Conservation (phyloP, 1,284 basidiomycete genomes). For the Boletellus dicymbophilus region DNA sequence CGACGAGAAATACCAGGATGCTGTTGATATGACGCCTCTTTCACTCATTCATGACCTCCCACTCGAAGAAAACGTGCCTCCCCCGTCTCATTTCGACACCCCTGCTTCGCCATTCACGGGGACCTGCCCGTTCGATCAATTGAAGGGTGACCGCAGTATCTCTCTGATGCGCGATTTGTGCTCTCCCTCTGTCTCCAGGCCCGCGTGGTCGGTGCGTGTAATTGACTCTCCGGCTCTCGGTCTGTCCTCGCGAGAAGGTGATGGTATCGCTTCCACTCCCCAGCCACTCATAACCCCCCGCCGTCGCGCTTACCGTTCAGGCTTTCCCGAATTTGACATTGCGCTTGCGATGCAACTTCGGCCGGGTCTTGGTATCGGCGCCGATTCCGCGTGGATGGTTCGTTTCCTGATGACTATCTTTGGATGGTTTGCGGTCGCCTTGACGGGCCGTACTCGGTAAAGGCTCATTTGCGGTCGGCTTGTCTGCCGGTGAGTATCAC, state of each 20-base stretch:
- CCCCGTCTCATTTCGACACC: slow-evolving; percentile 10
- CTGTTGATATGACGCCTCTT: slow-evolving; percentile 30
- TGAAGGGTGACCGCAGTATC: slow-evolving; percentile 14
- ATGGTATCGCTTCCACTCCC: slow-evolving; percentile 1
- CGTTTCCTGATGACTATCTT: slow-evolving; percentile 76
- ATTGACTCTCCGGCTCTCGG: slow-evolving; percentile 33
- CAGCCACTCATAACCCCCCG: slow-evolving; percentile 21
- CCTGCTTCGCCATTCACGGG: slow-evolving; percentile 8
- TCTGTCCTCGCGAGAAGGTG: slow-evolving; percentile 10
- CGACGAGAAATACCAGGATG: slow-evolving; percentile 42
- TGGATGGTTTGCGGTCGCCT: slow-evolving; percentile 65
- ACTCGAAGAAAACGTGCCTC: slow-evolving; percentile 7
- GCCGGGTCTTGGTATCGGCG: slow-evolving; percentile 63
- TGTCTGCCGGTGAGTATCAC: not conserved
- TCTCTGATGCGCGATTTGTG: slow-evolving; percentile 36
- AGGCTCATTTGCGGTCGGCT: not conserved
- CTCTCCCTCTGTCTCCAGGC: slow-evolving; percentile 29
- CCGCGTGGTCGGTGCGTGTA: slow-evolving; percentile 44
- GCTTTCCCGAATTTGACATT: slow-evolving; percentile 56
- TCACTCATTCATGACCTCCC: slow-evolving; percentile 21
- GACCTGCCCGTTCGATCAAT: slow-evolving; percentile 5
- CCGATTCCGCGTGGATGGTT: slow-evolving; percentile 78
- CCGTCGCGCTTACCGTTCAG: slow-evolving; percentile 35
- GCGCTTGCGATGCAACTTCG: slow-evolving; percentile 77
- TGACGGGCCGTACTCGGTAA: slow-evolving; percentile 26